These are phyloP conservation scores for Thermothielavioides terrestris DNA, from an alignment of 495 filamentous ascomycete species.

Conservation along the genomic window DNA sequence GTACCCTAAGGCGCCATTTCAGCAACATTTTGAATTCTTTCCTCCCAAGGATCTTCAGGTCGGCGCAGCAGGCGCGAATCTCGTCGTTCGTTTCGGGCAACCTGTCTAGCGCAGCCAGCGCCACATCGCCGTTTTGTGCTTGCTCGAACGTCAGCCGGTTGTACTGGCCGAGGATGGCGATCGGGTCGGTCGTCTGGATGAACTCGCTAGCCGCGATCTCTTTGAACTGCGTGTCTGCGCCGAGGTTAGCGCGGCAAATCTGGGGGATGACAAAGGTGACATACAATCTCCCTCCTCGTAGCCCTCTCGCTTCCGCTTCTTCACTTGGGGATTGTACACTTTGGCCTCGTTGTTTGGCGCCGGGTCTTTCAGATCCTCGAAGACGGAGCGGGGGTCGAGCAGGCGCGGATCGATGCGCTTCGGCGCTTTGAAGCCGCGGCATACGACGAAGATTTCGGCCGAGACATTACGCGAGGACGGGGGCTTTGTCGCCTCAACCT, in stretches of 20 bases:
- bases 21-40: constrained; percentile 93
- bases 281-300: constrained; percentile 87
- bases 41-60: constrained; percentile 83
- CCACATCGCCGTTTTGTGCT: constrained; percentile 68
- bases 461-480: constrained; percentile 93
- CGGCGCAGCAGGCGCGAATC: constrained; percentile 72
- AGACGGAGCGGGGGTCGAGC: constrained; percentile 82
- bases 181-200: constrained; percentile 88
- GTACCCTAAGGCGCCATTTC: constrained; percentile 81
- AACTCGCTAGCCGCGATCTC: constrained; percentile 83
- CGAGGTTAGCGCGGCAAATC: background rate
- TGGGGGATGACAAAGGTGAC: background rate
- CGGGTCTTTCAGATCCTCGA: constrained; percentile 83
- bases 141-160: constrained; percentile 80
- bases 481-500: constrained; percentile 94
- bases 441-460: constrained; percentile 97
- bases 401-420: constrained; percentile 89
- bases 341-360: constrained; percentile 95
- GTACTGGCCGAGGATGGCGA: constrained; percentile 82
- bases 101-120: constrained; percentile 74
- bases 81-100: constrained; percentile 91
- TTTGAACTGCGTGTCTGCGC: constrained; percentile 68
- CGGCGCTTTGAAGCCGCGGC: constrained; percentile 79
- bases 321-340: constrained; percentile 93
- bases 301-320: constrained; percentile 93